These are phyloP conservation scores for Geum urbanum DNA, from an alignment of 306 rosid species.

Conservation along the genomic window DNA sequence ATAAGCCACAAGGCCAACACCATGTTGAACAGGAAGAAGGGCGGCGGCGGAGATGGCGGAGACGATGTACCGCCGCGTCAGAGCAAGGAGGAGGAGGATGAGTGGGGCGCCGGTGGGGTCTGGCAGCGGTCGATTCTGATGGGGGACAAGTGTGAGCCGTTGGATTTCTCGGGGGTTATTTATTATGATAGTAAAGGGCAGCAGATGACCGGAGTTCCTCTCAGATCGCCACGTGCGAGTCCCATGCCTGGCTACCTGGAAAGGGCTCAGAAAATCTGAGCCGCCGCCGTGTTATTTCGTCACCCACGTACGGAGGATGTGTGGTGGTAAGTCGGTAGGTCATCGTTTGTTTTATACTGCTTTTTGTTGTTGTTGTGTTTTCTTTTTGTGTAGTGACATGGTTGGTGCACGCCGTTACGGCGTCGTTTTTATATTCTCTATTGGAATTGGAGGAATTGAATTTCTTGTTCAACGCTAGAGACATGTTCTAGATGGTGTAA, in stretches of 20 bases:
- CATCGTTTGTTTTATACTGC: not conserved
- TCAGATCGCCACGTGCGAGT: conserved; percentile 80
- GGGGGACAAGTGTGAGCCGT: conserved; percentile 91
- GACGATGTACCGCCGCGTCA: not conserved
- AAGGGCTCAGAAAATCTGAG: conserved; percentile 6
- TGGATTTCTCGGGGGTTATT: conserved; percentile 74
- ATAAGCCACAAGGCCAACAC: conserved; percentile 59
- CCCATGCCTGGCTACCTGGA: conserved; percentile 74
- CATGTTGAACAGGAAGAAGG: conserved; percentile 37
- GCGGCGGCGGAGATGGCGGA: not conserved
- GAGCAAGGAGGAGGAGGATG: conserved; percentile 7
- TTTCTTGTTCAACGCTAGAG: too few relatives aligned
- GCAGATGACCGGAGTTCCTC: conserved; percentile 48
- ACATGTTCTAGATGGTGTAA: too few relatives aligned
- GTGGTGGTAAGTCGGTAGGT: not conserved
- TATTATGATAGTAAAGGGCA: conserved; percentile 60
- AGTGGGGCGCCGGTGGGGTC: conserved; percentile 82
- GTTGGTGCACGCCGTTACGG: too few relatives aligned
- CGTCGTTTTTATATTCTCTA: too few relatives aligned
- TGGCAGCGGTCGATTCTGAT: conserved; percentile 84
- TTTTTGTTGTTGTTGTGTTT: too few relatives aligned
- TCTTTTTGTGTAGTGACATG: too few relatives aligned
- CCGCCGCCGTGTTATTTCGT: not conserved
- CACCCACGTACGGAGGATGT: not conserved
- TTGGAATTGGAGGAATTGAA: too few relatives aligned